Percentiles rank a stretch among this genome's conserved stretches.
Conservation (phyloP, 225 moss, liverwort and hornwort genomes). For the Physcomitrium patens region DNA sequence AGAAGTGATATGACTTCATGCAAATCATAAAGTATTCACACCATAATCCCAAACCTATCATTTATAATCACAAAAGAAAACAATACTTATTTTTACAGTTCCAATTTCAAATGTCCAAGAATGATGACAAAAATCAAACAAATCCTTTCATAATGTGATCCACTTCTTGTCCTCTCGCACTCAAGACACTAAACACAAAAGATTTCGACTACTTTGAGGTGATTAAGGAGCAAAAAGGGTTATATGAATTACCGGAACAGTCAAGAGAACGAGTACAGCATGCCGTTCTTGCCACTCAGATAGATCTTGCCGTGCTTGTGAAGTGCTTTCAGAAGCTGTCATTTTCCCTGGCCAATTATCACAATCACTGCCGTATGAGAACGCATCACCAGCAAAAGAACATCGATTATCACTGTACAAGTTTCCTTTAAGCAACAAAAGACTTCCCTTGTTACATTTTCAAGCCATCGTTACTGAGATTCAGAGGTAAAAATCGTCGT, state of each 20-base stretch:
- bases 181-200: slow-evolving; percentile 3
- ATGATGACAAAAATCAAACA: slow-evolving; percentile 1
- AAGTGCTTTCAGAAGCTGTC: slow-evolving; percentile 46
- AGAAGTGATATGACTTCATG: not conserved
- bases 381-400: slow-evolving; percentile 2
- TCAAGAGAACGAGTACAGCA: slow-evolving; percentile 84
- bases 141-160: not conserved
- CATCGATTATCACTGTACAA: not conserved
- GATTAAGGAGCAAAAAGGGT: not conserved
- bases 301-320: slow-evolving; percentile 69
- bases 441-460: not conserved
- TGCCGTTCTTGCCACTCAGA: slow-evolving; percentile 92
- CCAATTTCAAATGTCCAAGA: slow-evolving; percentile 8
- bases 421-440: slow-evolving; percentile 4
- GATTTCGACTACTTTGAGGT: not conserved
- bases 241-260: slow-evolving; percentile 65
- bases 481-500: not conserved
- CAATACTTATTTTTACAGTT: not conserved
- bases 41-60: not conserved
- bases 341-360: slow-evolving; percentile 48
- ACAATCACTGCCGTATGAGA: slow-evolving; percentile 20
- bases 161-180: slow-evolving; percentile 3
- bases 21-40: not conserved
- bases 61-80: not conserved
- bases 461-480: not conserved